Evolutionary conservation across 208 protist species (phyloP), one percentile per base, ranked within the genome.

Genomic region (Jaenimonas drosophilae): DNA sequence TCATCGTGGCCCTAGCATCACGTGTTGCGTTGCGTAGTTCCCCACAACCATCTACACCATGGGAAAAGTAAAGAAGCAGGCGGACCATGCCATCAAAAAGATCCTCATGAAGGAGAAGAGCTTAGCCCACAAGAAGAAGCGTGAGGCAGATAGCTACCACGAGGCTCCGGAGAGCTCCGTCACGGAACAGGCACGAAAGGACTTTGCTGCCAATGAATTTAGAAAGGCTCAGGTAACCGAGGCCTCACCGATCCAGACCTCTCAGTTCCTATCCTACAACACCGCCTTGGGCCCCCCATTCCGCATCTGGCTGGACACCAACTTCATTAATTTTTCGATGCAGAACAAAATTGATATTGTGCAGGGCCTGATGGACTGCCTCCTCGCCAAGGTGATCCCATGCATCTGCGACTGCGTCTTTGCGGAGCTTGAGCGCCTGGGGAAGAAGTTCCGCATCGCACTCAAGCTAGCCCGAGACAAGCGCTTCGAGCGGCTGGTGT

Each of bases 241-340:
- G 17, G 76, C 59, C 0, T 72, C 55, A 17, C 70, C 80, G 0
- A 63, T 61, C n/a, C 59, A 73, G 27, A 77, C 74, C 12, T 67
- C 69, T 4, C 80, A 99, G 61, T 99, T 99, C 64, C 97, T 99
- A 25, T 83, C 71, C 31, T 97, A 98, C 82, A 99, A 99, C 83
- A 87, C 66, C 29, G 73, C 88, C 26, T 87, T 99, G 3, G 97
- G 96, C 4, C 98, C 98, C 14, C 98, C 98, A 37, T 99, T 98
- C 74, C 89, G 96, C 59, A 82, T 99, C 14, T 88, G 99, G 64
- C 64, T 99, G 7, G 98, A 99, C 63, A 99, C 98, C 1, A 99
- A 99, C 88, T 99, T 99, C 64, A 99, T 99, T 63, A 99, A 99
- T 77, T 99, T 99, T 60, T 97, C 96, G n/a, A 98, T 99, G 68